Evolutionary conservation across 2,329 filamentous ascomycete genomes (phyloP).

Genomic region (Cladophialophora immunda): DNA sequence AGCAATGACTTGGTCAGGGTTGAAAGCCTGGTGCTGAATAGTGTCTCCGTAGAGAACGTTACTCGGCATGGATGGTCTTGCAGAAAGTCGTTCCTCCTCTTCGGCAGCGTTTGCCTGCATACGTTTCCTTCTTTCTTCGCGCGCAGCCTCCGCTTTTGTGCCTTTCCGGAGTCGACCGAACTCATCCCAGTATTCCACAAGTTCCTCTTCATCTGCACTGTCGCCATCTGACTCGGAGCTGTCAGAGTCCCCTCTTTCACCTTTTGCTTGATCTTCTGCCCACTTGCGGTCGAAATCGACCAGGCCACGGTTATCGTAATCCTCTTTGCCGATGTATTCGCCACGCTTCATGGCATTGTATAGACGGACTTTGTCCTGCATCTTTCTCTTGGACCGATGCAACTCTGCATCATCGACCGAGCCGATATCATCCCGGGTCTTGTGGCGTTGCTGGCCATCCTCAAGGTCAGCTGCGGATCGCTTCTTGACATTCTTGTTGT

Average conservation of each 20-base stretch:
- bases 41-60: constrained; percentile 85
- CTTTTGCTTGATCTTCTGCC: constrained; percentile 71
- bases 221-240: constrained; percentile 49
- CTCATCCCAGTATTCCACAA: constrained; percentile 90
- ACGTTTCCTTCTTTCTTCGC: constrained; percentile 65
- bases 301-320: constrained; percentile 59
- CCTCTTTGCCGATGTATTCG: constrained; percentile 68
- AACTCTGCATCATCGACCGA: constrained; percentile 64
- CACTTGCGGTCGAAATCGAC: constrained; percentile 98
- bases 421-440: constrained; percentile 67
- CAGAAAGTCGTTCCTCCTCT: constrained; percentile 74
- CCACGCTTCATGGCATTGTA: constrained; percentile 92
- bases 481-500: constrained; percentile 70
- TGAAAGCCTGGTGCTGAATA: constrained; percentile 84
- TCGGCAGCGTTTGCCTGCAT: constrained; percentile 64
- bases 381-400: constrained; percentile 76
- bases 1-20: constrained; percentile 70
- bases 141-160: constrained; percentile 73
- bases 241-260: constrained; percentile 47
- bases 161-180: constrained; percentile 83
- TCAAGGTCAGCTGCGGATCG: constrained; percentile 69
- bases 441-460: constrained; percentile 69
- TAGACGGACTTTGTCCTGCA: constrained; percentile 88
- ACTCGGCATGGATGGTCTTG: constrained; percentile 64
- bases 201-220: constrained; percentile 60